These are phyloP conservation scores for Apiospora phragmitis DNA, from an alignment of 2,329 filamentous ascomycete genomes.

Conservation along the genomic window DNA sequence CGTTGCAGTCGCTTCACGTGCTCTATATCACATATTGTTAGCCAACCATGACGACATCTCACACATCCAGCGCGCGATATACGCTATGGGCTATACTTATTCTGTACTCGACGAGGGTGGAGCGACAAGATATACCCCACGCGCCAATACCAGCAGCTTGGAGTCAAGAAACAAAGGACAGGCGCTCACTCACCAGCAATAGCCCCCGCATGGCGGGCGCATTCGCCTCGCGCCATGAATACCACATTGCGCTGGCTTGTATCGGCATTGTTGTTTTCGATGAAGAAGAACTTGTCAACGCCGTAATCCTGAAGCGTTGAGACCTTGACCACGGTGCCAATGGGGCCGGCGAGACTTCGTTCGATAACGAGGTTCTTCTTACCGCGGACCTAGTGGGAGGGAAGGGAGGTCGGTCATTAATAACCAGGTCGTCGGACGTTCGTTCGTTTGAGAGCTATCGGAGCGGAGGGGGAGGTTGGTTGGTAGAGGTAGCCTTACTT, in stretches of 20 bases:
- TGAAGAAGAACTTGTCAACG: conserved; percentile 94
- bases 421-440: conserved; percentile 12
- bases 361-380: conserved; percentile 99
- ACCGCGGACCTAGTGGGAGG: conserved; percentile 73
- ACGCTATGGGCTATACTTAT: background rate
- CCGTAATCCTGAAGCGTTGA: conserved; percentile 95
- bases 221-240: conserved; percentile 90
- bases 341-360: conserved; percentile 81
- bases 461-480: background rate
- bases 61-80: background rate
- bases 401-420: conserved; percentile 20
- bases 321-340: conserved; percentile 92
- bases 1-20: conserved; percentile 89
- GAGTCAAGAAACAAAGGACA: background rate
- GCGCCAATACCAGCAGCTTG: background rate
- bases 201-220: conserved; percentile 75
- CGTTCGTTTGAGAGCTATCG: background rate
- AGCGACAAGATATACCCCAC: background rate
- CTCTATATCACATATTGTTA: conserved; percentile 58
- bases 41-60: background rate
- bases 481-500: conserved; percentile 50
- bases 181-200: conserved; percentile 80
- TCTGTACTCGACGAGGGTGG: background rate
- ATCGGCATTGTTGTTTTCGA: conserved; percentile 95
- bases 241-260: conserved; percentile 93